These are phyloP conservation scores for Acer saccharum DNA, from an alignment of 345 rosid species.

Conservation along the genomic window DNA sequence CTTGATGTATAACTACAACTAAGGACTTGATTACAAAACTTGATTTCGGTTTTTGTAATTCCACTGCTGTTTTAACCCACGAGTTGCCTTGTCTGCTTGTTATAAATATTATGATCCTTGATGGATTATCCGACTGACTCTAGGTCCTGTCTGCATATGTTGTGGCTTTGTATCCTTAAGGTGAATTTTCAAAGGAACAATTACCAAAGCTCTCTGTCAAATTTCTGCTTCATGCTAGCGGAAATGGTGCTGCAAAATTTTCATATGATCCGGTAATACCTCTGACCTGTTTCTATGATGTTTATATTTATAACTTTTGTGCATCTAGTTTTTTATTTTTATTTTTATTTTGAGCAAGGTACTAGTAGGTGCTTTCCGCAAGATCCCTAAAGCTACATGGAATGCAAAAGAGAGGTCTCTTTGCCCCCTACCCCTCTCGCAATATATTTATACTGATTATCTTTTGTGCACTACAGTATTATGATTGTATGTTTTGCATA, in stretches of 20 bases:
- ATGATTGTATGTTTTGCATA: conserved; percentile 2
- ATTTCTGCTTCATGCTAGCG: conserved; percentile 66
- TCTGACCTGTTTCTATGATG: conserved; percentile 13
- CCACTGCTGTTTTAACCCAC: neutral
- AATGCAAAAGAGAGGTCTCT: conserved; percentile 87
- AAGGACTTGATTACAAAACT: neutral
- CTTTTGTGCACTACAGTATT: neutral
- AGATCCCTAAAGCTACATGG: conserved; percentile 86
- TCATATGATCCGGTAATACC: conserved; percentile 56
- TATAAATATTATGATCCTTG: neutral
- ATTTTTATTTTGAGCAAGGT: conserved; percentile 35
- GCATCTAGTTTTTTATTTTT: conserved; percentile 9
- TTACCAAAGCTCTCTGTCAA: conserved; percentile 58
- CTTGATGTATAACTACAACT: neutral
- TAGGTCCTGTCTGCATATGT: conserved; percentile 2
- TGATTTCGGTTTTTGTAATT: neutral
- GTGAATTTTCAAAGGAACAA: conserved; percentile 39
- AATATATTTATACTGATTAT: neutral
- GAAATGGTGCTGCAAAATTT: conserved; percentile 78
- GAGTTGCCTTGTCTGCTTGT: neutral
- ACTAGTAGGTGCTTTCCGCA: conserved; percentile 66
- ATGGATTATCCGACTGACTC: neutral
- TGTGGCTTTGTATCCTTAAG: conserved; percentile 24
- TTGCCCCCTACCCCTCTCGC: neutral
- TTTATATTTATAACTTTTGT: neutral